phyloP scores from a whole-genome alignment of 495 filamentous ascomycete genomes.

The Cairneyella variabilis region DNA sequence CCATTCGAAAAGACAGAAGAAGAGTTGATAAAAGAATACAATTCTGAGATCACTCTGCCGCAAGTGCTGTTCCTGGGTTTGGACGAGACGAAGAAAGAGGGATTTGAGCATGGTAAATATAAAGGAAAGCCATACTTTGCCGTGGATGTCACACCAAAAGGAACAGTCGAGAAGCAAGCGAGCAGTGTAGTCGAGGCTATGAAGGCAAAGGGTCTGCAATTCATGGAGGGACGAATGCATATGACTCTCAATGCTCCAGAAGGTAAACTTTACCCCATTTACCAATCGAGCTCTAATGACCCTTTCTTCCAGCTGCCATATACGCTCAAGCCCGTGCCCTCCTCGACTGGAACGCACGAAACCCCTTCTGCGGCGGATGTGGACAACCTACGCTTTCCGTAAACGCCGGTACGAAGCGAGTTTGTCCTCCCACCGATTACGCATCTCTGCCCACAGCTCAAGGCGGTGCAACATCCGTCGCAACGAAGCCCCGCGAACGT shows the following conservation, averaged over 20 bases:
- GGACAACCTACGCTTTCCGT: conserved; percentile 80
- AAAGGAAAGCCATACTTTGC: conserved; percentile 81
- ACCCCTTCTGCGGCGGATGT: conserved; percentile 87
- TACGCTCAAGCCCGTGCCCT: conserved; percentile 89
- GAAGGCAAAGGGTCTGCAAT: conserved; percentile 54
- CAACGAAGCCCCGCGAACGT: conserved; percentile 38
- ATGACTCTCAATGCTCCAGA: conserved; percentile 45
- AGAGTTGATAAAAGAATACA: conserved; percentile 66
- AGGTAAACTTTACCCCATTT: conserved; percentile 41
- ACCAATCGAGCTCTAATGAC: neutral
- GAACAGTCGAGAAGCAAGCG: conserved; percentile 39
- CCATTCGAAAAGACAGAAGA: conserved; percentile 70
- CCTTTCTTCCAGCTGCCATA: conserved; percentile 62
- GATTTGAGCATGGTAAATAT: conserved; percentile 47
- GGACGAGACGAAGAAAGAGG: conserved; percentile 58
- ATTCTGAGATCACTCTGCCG: conserved; percentile 62
- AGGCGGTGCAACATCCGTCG: conserved; percentile 37
- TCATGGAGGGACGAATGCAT: conserved; percentile 55
- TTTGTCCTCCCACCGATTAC: conserved; percentile 77
- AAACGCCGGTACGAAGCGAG: conserved; percentile 86
- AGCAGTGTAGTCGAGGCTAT: conserved; percentile 43
- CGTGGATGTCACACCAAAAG: conserved; percentile 78
- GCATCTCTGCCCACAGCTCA: conserved; percentile 76
- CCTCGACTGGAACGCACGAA: conserved; percentile 91
- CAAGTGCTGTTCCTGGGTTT: conserved; percentile 83